phyloP scores from a whole-genome alignment of 768 basidiomycete species.

The Rhizopogon vinicolor region DNA sequence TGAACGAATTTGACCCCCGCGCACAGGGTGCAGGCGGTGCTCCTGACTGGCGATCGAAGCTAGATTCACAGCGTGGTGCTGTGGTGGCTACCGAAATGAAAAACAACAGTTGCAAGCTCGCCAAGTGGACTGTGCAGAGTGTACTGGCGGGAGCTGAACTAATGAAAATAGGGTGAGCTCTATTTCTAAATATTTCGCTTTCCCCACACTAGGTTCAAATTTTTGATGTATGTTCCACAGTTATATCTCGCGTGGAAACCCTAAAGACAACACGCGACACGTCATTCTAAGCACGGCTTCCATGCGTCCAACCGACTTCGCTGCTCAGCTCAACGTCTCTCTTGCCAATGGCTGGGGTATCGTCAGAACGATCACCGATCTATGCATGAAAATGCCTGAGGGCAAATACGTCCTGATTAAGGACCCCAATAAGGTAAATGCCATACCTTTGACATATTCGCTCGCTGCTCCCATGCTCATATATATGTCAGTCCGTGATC shows the following conservation, averaged over 20 bases:
- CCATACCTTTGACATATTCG: background rate
- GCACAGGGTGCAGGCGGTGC: slow-evolving; percentile 89
- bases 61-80: slow-evolving; percentile 94
- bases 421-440: slow-evolving; percentile 91
- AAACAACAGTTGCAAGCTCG: slow-evolving; percentile 97
- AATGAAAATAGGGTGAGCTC: slow-evolving; percentile 92
- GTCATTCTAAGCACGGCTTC: slow-evolving; percentile 93
- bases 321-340: slow-evolving; percentile 91
- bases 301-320: slow-evolving; percentile 92
- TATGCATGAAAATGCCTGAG: slow-evolving; percentile 95
- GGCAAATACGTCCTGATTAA: slow-evolving; percentile 97
- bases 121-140: slow-evolving; percentile 96
- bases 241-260: slow-evolving; percentile 91
- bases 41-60: slow-evolving; percentile 97
- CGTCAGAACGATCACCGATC: slow-evolving; percentile 88
- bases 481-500: slow-evolving; percentile 71
- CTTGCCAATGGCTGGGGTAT: slow-evolving; percentile 98
- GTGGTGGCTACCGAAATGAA: slow-evolving; percentile 99
- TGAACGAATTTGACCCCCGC: slow-evolving; percentile 96
- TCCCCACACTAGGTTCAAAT: slow-evolving; percentile 10
- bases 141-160: slow-evolving; percentile 91
- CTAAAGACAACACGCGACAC: slow-evolving; percentile 93
- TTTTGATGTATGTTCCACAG: slow-evolving; percentile 34
- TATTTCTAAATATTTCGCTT: background rate
- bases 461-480: slow-evolving; percentile 4